Percentiles rank a stretch among this genome's conserved stretches.
These are phyloP conservation scores for Acanthochlamys bracteata DNA, from an alignment of 106 monocot genomes.

Conservation along the genomic window DNA sequence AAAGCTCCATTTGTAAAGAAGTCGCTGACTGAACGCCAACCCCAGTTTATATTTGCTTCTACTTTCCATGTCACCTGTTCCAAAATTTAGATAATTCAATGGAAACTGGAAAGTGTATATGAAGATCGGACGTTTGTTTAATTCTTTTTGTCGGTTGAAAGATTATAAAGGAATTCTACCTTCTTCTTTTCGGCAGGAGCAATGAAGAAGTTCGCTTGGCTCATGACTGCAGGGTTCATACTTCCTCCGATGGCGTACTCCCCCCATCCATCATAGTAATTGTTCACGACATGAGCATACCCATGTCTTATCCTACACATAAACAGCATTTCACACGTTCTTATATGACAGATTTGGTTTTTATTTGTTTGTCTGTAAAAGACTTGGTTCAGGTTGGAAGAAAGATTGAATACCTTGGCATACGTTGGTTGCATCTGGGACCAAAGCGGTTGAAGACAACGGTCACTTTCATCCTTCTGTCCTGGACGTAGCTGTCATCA, in stretches of 20 bases:
- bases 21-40: slow-evolving; percentile 29
- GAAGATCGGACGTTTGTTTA: too few relatives aligned
- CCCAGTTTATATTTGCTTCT: slow-evolving; percentile 6
- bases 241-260: slow-evolving; percentile 41
- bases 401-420: slow-evolving; percentile 50
- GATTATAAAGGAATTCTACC: not conserved
- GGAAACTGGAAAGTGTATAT: too few relatives aligned
- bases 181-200: slow-evolving; percentile 13
- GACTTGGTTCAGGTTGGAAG: too few relatives aligned
- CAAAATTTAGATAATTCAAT: not conserved
- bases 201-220: slow-evolving; percentile 30
- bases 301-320: slow-evolving; percentile 29
- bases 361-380: too few relatives aligned
- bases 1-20: slow-evolving; percentile 22
- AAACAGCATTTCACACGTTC: too few relatives aligned
- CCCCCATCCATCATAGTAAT: slow-evolving; percentile 37
- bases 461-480: slow-evolving; percentile 42
- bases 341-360: too few relatives aligned
- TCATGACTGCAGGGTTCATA: slow-evolving; percentile 24
- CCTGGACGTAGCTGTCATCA: slow-evolving; percentile 39
- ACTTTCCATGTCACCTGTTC: slow-evolving; percentile 24
- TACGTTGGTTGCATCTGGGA: slow-evolving; percentile 57
- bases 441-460: slow-evolving; percentile 61
- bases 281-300: slow-evolving; percentile 38
- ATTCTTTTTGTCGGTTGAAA: too few relatives aligned